phyloP scores from a whole-genome alignment of 305 asterid species.

The Solanum hybrid region DNA sequence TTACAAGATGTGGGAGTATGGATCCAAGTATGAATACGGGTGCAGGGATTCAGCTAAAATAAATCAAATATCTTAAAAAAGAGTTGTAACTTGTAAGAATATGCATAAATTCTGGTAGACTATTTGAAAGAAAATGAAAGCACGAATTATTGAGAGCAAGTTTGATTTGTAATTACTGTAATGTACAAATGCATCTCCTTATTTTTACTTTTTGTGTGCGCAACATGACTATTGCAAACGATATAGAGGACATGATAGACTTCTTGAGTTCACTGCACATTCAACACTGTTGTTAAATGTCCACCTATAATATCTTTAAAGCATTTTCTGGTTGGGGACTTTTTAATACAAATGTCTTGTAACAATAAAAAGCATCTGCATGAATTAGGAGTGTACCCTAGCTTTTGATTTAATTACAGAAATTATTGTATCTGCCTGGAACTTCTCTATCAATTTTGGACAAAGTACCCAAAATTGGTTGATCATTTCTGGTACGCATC shows the following conservation, averaged over 20 bases:
- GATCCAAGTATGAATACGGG: not conserved
- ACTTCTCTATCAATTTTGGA: not conserved
- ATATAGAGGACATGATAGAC: not conserved
- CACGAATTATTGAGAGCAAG: not conserved
- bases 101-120: not conserved
- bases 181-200: not conserved
- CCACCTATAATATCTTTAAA: not conserved
- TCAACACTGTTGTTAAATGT: not conserved
- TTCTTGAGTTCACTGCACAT: not conserved
- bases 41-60: not conserved
- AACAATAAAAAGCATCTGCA: not conserved
- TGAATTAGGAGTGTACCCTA: not conserved
- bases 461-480: not conserved
- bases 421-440: not conserved
- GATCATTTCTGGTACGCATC: not conserved
- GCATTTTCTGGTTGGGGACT: not conserved
- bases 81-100: not conserved
- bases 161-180: not conserved
- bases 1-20: not conserved
- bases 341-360: not conserved
- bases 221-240: not conserved
- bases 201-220: not conserved
- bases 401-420: not conserved
- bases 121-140: not conserved
- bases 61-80: not conserved